Evolutionary conservation across 1,139 yeast species (phyloP).

Genomic region (Lodderomyces jiufengensis): DNA sequence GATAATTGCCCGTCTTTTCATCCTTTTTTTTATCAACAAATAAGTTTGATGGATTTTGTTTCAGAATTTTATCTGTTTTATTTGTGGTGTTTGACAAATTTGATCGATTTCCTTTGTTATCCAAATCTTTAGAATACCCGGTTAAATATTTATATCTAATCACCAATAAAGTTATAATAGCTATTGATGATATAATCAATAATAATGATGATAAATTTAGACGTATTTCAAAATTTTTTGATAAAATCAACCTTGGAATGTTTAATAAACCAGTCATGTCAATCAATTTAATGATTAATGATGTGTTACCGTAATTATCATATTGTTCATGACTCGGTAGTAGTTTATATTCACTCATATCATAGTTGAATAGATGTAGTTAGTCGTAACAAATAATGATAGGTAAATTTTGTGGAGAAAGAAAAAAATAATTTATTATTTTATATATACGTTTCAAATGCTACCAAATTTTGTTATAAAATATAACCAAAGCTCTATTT

Average conservation of each 20-base stretch:
- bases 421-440: not conserved
- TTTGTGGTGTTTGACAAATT: slow-evolving; percentile 9
- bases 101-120: slow-evolving; percentile 9
- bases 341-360: not conserved
- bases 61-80: not conserved
- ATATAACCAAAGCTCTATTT: slow-evolving; percentile 2
- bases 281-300: slow-evolving; percentile 1
- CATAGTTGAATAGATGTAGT: no score
- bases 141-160: slow-evolving; percentile 40
- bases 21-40: slow-evolving; percentile 24
- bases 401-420: not conserved
- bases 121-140: slow-evolving; percentile 28
- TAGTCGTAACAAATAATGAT: not conserved
- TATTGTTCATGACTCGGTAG: not conserved
- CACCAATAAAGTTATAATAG: slow-evolving; percentile 25
- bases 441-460: not conserved
- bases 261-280: slow-evolving; percentile 3
- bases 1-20: slow-evolving; percentile 40
- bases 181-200: slow-evolving; percentile 17
- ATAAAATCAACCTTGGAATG: slow-evolving; percentile 24
- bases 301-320: not conserved
- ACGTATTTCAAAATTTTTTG: slow-evolving; percentile 28
- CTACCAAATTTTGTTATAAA: not conserved
- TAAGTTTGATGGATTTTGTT: slow-evolving; percentile 7
- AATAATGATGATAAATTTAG: slow-evolving; percentile 35